phyloP scores from a whole-genome alignment of 1,284 basidiomycete species.

The Trichosporon asahii region DNA sequence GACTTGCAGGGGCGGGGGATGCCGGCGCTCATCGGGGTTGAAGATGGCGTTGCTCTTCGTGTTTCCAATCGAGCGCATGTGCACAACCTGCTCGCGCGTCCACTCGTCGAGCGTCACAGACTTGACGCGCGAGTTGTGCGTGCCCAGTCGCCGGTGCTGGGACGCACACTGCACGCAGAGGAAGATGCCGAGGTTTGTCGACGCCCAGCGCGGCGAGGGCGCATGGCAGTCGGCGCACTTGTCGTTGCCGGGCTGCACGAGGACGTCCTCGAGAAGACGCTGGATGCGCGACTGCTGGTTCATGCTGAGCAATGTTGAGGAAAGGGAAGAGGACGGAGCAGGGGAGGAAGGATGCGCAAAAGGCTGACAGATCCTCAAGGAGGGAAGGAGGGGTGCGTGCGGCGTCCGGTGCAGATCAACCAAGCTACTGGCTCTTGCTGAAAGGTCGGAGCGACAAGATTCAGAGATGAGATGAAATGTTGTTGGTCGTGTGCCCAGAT shows the following conservation, averaged over 20 bases:
- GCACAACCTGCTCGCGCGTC: conserved; percentile 45
- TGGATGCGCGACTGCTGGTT: conserved; percentile 40
- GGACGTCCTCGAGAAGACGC: conserved; percentile 48
- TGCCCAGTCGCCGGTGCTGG: conserved; percentile 50
- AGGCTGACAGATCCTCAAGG: too few species aligned
- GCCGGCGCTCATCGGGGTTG: conserved; percentile 45
- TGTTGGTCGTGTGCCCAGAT: background rate
- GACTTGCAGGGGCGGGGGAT: conserved; percentile 43
- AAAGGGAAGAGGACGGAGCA: background rate
- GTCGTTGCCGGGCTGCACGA: conserved; percentile 48
- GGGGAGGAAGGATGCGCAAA: background rate
- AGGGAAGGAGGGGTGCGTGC: too few species aligned
- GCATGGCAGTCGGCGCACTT: conserved; percentile 50
- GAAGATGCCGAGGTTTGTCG: conserved; percentile 48
- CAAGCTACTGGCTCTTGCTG: background rate
- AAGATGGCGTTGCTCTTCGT: conserved; percentile 41
- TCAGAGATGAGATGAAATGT: background rate
- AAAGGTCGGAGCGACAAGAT: background rate
- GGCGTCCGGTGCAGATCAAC: too few species aligned
- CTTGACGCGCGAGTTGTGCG: conserved; percentile 51
- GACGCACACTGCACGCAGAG: conserved; percentile 46
- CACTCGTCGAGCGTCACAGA: conserved; percentile 51
- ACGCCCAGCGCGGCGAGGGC: conserved; percentile 48
- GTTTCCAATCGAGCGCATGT: conserved; percentile 46
- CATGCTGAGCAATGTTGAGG: conserved; percentile 14